Conservation (phyloP, 495 filamentous ascomycete species). For the Jackrogersella multiformis region DNA sequence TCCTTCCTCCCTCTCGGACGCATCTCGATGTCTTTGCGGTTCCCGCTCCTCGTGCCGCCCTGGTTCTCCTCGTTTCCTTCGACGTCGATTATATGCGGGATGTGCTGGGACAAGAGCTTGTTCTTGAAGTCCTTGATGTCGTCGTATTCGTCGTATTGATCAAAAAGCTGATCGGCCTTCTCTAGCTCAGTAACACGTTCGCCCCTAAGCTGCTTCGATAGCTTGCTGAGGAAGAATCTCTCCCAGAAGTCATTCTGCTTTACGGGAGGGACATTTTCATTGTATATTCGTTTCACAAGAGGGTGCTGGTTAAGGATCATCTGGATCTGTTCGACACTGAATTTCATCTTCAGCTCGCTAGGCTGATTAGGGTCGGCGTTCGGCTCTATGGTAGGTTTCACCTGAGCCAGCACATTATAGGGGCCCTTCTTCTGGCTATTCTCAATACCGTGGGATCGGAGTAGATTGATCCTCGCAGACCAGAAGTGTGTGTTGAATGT, state of each 20-base stretch:
- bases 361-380: slow-evolving; percentile 42
- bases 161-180: slow-evolving; percentile 75
- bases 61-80: slow-evolving; percentile 94
- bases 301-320: slow-evolving; percentile 94
- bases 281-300: slow-evolving; percentile 87
- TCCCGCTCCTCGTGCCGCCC: slow-evolving; percentile 71
- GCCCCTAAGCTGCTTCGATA: slow-evolving; percentile 91
- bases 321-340: slow-evolving; percentile 91
- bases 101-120: slow-evolving; percentile 64
- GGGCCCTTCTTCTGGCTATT: slow-evolving; percentile 81
- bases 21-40: slow-evolving; percentile 89
- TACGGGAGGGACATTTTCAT: slow-evolving; percentile 89
- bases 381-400: slow-evolving; percentile 83
- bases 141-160: slow-evolving; percentile 80
- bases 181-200: slow-evolving; percentile 82
- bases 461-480: slow-evolving; percentile 81
- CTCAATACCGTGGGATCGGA: slow-evolving; percentile 92
- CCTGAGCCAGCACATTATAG: slow-evolving; percentile 91
- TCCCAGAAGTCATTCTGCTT: slow-evolving; percentile 87
- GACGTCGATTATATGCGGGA: slow-evolving; percentile 90
- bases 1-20: slow-evolving; percentile 63
- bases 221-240: slow-evolving; percentile 85
- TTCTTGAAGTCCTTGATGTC: slow-evolving; percentile 63
- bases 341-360: slow-evolving; percentile 78
- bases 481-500: slow-evolving; percentile 93